Evolutionary conservation across 2,329 filamentous ascomycete species (phyloP).

Genomic region (Daldinia sp.): DNA sequence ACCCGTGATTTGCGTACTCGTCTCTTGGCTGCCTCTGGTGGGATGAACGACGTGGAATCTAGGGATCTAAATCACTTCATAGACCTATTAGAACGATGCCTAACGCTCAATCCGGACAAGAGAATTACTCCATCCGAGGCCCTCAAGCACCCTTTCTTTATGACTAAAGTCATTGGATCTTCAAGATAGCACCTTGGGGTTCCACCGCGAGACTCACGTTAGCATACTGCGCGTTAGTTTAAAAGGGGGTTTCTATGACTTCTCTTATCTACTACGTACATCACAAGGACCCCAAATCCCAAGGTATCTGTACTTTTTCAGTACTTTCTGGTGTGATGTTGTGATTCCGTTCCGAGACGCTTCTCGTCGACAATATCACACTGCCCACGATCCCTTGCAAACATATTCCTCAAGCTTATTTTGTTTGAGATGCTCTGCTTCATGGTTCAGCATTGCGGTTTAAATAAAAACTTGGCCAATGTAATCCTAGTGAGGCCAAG

Average conservation of each 20-base stretch:
- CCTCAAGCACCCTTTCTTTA: constrained; percentile 87
- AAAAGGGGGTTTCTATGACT: not conserved
- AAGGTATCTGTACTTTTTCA: not conserved
- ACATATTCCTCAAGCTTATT: not conserved
- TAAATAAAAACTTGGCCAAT: not conserved
- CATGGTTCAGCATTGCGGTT: not conserved
- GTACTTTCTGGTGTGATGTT: not conserved
- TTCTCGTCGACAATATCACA: not conserved
- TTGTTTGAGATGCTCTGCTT: not conserved
- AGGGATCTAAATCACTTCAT: constrained; percentile 85
- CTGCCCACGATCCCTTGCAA: not conserved
- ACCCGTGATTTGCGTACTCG: constrained; percentile 83
- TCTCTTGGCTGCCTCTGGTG: constrained; percentile 76
- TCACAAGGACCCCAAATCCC: not conserved
- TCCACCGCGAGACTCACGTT: constrained; percentile 5
- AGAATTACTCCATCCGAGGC: constrained; percentile 87
- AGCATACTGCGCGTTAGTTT: not conserved
- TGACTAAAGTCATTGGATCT: constrained; percentile 49
- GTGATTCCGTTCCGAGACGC: not conserved
- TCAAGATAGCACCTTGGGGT: constrained; percentile 35
- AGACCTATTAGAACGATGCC: constrained; percentile 86
- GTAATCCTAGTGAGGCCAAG: not conserved
- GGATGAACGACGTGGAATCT: constrained; percentile 75
- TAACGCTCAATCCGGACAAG: constrained; percentile 91
- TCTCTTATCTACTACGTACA: not conserved